phyloP scores from a whole-genome alignment of 2,329 filamentous ascomycete genomes.

The Trichoderma afroharzianum region DNA sequence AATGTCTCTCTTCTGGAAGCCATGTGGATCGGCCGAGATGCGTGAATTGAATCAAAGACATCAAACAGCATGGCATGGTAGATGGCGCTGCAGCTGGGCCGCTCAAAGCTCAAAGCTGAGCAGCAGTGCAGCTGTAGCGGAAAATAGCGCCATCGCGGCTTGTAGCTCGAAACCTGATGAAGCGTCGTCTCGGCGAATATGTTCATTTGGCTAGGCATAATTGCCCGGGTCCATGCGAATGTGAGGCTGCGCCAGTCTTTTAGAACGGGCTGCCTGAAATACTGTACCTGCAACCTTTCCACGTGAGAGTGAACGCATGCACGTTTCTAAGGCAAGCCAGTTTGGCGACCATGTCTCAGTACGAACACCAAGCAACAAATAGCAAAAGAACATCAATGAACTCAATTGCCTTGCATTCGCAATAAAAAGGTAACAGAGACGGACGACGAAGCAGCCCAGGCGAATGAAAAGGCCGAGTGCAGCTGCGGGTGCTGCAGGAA shows the following conservation, averaged over 20 bases:
- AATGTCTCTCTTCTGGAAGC: neutral
- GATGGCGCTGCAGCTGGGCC: neutral
- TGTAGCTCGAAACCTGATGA: neutral
- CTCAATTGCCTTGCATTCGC: neutral
- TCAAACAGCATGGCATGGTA: neutral
- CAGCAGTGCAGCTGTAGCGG: neutral
- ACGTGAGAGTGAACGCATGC: neutral
- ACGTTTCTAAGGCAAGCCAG: too few species aligned
- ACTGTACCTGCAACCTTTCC: neutral
- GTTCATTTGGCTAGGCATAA: neutral
- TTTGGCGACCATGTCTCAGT: neutral
- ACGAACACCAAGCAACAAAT: neutral
- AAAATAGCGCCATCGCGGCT: neutral
- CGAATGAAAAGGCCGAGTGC: slow-evolving; percentile 10
- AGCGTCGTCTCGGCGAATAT: neutral
- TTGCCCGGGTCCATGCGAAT: neutral
- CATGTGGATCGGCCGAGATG: slow-evolving; percentile 4
- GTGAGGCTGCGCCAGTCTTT: neutral
- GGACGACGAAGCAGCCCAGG: neutral
- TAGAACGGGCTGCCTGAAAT: neutral
- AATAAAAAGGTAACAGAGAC: neutral
- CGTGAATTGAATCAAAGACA: neutral
- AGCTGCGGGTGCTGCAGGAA: slow-evolving; percentile 18
- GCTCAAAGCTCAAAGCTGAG: neutral
- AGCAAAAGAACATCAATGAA: neutral